These are phyloP conservation scores for Hygrophorus pudorinus DNA, from an alignment of 768 basidiomycete species.

Conservation along the genomic window DNA sequence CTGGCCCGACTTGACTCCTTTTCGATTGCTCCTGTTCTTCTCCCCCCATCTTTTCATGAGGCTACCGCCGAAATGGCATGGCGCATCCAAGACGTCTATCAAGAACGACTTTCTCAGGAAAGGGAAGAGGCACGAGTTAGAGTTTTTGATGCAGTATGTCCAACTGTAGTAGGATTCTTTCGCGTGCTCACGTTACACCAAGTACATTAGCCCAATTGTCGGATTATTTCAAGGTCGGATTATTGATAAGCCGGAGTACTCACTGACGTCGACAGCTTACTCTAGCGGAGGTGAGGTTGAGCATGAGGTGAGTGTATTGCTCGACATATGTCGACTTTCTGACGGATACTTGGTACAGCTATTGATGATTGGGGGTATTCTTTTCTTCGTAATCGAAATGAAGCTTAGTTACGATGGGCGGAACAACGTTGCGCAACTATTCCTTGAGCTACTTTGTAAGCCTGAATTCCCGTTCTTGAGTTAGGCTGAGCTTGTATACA, in stretches of 20 bases:
- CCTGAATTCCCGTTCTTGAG: background rate
- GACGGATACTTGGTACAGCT: slow-evolving; percentile 3
- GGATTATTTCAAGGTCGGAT: slow-evolving; percentile 11
- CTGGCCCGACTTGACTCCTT: slow-evolving; percentile 3
- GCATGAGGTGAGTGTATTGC: slow-evolving; percentile 8
- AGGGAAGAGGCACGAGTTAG: slow-evolving; percentile 8
- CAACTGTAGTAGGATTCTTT: background rate
- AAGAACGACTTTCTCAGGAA: slow-evolving; percentile 5
- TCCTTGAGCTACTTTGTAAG: slow-evolving; percentile 11
- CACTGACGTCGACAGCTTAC: slow-evolving; percentile 6
- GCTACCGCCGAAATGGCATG: slow-evolving; percentile 4
- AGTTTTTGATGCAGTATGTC: slow-evolving; percentile 6
- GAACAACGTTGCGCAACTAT: slow-evolving; percentile 7
- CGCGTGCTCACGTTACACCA: background rate
- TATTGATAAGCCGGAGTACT: slow-evolving; percentile 10
- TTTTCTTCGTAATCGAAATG: slow-evolving; percentile 15
- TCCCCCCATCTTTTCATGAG: slow-evolving; percentile 9
- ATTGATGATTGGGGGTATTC: slow-evolving; percentile 8
- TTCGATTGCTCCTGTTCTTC: slow-evolving; percentile 1
- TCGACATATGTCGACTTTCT: background rate
- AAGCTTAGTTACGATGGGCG: slow-evolving; percentile 11
- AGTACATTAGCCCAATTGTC: slow-evolving; percentile 11
- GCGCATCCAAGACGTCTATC: slow-evolving; percentile 10
- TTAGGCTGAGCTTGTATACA: slow-evolving; percentile 3
- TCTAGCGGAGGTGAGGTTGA: slow-evolving; percentile 9